A percentile compares a stretch with the other conserved stretches of the same genome.
These are phyloP conservation scores for Silene latifolia DNA, from an alignment of 148 eudicot genomes.

Conservation along the genomic window DNA sequence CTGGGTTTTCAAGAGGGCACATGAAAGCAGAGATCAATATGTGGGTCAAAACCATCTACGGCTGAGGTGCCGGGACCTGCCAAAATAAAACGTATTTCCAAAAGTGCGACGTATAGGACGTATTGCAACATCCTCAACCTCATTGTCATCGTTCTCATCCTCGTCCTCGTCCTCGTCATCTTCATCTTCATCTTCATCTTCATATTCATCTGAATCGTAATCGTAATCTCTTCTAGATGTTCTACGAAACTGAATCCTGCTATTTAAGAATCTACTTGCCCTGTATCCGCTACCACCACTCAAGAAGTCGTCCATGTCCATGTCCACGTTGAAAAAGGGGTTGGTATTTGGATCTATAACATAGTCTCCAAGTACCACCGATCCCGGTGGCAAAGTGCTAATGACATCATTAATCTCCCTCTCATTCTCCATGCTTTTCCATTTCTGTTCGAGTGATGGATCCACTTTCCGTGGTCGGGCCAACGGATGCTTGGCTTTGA, in stretches of 20 bases:
- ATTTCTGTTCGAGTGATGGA: constrained; percentile 66
- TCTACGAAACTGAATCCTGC: constrained; percentile 22
- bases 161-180: constrained; percentile 19
- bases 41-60: constrained; percentile 27
- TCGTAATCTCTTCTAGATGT: constrained; percentile 29
- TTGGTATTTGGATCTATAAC: constrained; percentile 52
- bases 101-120: constrained; percentile 34
- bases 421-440: constrained; percentile 68
- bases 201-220: constrained; percentile 21
- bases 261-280: constrained; percentile 19
- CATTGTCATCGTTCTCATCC: constrained; percentile 10
- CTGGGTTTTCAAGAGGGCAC: constrained; percentile 13
- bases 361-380: constrained; percentile 72
- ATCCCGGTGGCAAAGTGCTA: constrained; percentile 67
- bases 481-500: constrained; percentile 54
- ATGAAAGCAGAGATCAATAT: neutral
- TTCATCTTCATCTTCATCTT: constrained; percentile 20
- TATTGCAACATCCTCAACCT: constrained; percentile 23
- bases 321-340: constrained; percentile 28
- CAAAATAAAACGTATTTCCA: constrained; percentile 27
- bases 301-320: constrained; percentile 33
- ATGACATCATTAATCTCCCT: constrained; percentile 63
- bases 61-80: constrained; percentile 27
- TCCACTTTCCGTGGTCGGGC: constrained; percentile 76
- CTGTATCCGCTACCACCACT: constrained; percentile 30